Percentiles rank a stretch among this genome's conserved stretches.
Conservation (phyloP, 2,329 filamentous ascomycete genomes). For the Colletotrichum sp. region DNA sequence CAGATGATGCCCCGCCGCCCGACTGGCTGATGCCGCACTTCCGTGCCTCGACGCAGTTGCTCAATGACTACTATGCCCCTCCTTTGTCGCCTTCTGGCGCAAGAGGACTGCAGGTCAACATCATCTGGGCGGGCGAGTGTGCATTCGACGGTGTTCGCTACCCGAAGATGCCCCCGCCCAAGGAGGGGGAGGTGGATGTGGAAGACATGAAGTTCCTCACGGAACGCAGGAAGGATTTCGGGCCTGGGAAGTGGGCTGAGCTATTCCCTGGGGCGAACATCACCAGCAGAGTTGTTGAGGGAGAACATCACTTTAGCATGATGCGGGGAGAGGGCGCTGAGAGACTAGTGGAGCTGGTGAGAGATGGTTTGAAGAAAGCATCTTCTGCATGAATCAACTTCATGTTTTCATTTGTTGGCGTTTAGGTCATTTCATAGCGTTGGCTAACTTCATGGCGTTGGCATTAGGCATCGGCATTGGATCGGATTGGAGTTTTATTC, state of each 20-base stretch:
- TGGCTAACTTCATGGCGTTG: background rate
- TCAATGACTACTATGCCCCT: constrained; percentile 66
- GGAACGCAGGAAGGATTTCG: constrained; percentile 75
- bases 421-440: background rate
- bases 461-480: background rate
- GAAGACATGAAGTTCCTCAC: constrained; percentile 59
- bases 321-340: constrained; percentile 62
- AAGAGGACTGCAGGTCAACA: constrained; percentile 63
- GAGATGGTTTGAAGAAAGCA: background rate
- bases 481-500: background rate
- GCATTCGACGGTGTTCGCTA: constrained; percentile 71
- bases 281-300: constrained; percentile 68
- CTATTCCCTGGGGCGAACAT: constrained; percentile 67
- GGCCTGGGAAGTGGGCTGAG: constrained; percentile 72
- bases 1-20: constrained; percentile 60
- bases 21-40: constrained; percentile 78
- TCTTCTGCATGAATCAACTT: background rate
- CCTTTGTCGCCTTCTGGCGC: constrained; percentile 65
- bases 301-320: constrained; percentile 76
- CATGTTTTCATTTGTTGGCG: background rate
- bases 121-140: constrained; percentile 76
- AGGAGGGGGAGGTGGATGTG: constrained; percentile 59
- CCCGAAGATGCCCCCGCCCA: constrained; percentile 65
- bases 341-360: background rate
- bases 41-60: constrained; percentile 67